Conservation (phyloP, 495 filamentous ascomycete genomes). For the Melanomma pulvis-pyrius region DNA sequence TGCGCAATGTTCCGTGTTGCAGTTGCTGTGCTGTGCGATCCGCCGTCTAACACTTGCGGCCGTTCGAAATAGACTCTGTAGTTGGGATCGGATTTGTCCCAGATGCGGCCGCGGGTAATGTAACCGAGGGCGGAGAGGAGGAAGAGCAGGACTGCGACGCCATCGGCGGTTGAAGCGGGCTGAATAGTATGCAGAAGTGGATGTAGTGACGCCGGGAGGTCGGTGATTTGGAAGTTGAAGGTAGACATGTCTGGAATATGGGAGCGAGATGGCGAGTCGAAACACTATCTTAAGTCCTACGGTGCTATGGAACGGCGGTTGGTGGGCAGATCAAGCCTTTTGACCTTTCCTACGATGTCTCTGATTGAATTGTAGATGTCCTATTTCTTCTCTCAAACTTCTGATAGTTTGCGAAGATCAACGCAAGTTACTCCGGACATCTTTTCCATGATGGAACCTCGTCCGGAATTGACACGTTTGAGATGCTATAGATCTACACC, state of each 20-base stretch:
- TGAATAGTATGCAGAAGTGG: constrained; percentile 9
- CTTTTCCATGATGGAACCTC: too few relatives aligned
- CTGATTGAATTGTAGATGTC: neutral
- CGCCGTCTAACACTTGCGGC: constrained; percentile 38
- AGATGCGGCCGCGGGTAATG: constrained; percentile 32
- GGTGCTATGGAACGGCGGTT: too few relatives aligned
- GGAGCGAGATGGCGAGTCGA: neutral
- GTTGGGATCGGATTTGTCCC: constrained; percentile 45
- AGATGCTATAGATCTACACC: neutral
- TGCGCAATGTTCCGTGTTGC: constrained; percentile 41
- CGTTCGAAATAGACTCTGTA: constrained; percentile 42
- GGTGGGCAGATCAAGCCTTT: too few relatives aligned
- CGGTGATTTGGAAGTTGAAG: constrained; percentile 8
- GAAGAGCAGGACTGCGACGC: constrained; percentile 28
- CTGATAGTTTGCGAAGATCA: too few relatives aligned
- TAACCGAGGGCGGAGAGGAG: constrained; percentile 30
- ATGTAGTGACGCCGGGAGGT: constrained; percentile 4
- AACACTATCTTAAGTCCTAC: neutral
- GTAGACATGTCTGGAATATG: constrained; percentile 9
- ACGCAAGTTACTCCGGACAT: too few relatives aligned
- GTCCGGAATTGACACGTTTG: neutral
- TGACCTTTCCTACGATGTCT: neutral
- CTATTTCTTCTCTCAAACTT: too few relatives aligned
- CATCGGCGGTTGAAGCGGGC: constrained; percentile 26
- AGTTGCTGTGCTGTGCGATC: neutral